A percentile compares a stretch with the other conserved stretches of the same genome.
These are phyloP conservation scores for Zygotorulaspora chibaensis DNA, from an alignment of 805 yeast species.

Conservation along the genomic window DNA sequence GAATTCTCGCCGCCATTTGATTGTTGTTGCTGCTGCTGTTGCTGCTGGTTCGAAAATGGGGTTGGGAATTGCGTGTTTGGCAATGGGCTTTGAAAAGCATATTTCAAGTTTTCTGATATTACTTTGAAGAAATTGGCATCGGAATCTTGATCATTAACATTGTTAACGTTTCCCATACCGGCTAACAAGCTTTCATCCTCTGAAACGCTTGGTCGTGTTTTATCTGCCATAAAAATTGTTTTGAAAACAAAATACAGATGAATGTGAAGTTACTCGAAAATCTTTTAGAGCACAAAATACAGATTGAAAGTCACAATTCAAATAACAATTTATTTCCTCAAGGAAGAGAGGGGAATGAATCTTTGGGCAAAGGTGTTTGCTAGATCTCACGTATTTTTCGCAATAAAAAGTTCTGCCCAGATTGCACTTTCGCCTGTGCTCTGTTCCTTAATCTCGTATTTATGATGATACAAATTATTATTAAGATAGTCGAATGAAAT, in stretches of 20 bases:
- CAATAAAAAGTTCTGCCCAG: no score
- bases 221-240: not conserved
- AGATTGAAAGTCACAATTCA: no score
- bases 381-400: no score
- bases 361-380: no score
- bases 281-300: no score
- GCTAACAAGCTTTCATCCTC: conserved; percentile 7
- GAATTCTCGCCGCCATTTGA: conserved; percentile 14
- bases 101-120: conserved; percentile 28
- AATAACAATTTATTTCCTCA: no score
- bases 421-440: no score
- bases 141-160: conserved; percentile 15
- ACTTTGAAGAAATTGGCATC: conserved; percentile 29
- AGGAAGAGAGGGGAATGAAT: no score
- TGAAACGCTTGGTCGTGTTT: conserved; percentile 8
- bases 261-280: no score
- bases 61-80: conserved; percentile 36
- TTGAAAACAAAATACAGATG: no score
- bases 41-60: conserved; percentile 31
- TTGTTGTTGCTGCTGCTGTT: conserved; percentile 3
- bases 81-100: conserved; percentile 31
- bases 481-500: conserved; percentile 1
- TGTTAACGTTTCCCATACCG: conserved; percentile 6
- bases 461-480: no score
- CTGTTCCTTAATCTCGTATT: no score